These are phyloP conservation scores for Botrytis elliptica DNA, from an alignment of 2,329 filamentous ascomycete species.

Conservation along the genomic window DNA sequence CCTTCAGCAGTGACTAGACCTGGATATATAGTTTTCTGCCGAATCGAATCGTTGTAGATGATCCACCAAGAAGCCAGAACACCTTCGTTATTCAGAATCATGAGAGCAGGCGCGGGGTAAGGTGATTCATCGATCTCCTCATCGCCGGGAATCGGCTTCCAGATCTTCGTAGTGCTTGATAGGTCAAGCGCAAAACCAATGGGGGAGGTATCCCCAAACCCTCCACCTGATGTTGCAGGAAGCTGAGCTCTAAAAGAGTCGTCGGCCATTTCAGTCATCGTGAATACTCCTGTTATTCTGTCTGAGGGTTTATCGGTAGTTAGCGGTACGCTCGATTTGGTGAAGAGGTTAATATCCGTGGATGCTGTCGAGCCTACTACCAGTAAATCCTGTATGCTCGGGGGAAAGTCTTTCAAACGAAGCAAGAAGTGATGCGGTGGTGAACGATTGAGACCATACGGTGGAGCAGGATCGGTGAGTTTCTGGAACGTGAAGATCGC, in stretches of 20 bases:
- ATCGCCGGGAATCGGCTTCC: constrained; percentile 72
- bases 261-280: constrained; percentile 67
- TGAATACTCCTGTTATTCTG: constrained; percentile 66
- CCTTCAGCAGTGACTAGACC: constrained; percentile 55
- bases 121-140: constrained; percentile 72
- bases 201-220: constrained; percentile 68
- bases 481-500: constrained; percentile 69
- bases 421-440: constrained; percentile 76
- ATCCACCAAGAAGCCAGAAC: constrained; percentile 87
- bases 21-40: constrained; percentile 68
- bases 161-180: constrained; percentile 76
- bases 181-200: constrained; percentile 81
- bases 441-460: constrained; percentile 63
- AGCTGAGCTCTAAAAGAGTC: constrained; percentile 75
- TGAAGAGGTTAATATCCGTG: constrained; percentile 75
- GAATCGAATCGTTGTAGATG: constrained; percentile 83
- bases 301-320: constrained; percentile 58
- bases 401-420: constrained; percentile 76
- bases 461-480: constrained; percentile 70
- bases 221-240: constrained; percentile 60
- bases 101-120: constrained; percentile 77
- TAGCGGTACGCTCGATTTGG: constrained; percentile 68
- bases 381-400: constrained; percentile 76
- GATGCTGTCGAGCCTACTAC: constrained; percentile 79
- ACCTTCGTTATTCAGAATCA: constrained; percentile 87